These are phyloP conservation scores for Phoenix roebelenii DNA, from an alignment of 176 grass and related monocot species.

Conservation along the genomic window DNA sequence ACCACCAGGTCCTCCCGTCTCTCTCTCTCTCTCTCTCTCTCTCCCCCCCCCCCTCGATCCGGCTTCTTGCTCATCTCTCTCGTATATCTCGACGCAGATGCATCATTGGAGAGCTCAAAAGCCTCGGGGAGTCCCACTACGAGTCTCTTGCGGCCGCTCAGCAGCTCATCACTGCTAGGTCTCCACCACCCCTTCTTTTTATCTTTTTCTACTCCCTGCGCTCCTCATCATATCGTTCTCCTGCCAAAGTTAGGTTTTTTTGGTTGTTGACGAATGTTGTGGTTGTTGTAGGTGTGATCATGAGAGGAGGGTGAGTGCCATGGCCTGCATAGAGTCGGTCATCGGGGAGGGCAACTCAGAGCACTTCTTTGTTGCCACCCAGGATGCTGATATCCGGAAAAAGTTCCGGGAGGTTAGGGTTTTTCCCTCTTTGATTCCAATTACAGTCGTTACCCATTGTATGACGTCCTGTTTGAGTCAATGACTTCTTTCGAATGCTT, in stretches of 20 bases:
- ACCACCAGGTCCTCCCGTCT: conserved; percentile 39
- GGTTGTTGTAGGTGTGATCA: conserved; percentile 54
- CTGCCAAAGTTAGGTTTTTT: background rate
- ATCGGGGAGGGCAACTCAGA: conserved; percentile 55
- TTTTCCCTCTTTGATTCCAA: no score
- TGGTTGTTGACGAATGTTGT: background rate
- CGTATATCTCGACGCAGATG: conserved; percentile 25
- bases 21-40: no score
- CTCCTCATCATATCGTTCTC: background rate
- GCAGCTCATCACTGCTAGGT: conserved; percentile 53
- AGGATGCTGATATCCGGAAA: conserved; percentile 49
- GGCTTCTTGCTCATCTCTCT: no score
- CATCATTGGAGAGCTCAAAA: conserved; percentile 47
- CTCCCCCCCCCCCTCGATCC: no score
- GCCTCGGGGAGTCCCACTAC: conserved; percentile 45
- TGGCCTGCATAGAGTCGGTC: conserved; percentile 45
- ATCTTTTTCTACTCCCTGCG: no score
- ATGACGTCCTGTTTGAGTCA: no score
- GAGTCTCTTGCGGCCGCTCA: conserved; percentile 35
- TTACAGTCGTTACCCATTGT: no score
- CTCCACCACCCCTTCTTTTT: background rate
- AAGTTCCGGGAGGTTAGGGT: conserved; percentile 46
- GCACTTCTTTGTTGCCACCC: conserved; percentile 70
- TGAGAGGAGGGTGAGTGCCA: conserved; percentile 58
- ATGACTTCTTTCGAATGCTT: no score